These are phyloP conservation scores for Castanea crenata DNA, from an alignment of 306 rosid species.

Conservation along the genomic window DNA sequence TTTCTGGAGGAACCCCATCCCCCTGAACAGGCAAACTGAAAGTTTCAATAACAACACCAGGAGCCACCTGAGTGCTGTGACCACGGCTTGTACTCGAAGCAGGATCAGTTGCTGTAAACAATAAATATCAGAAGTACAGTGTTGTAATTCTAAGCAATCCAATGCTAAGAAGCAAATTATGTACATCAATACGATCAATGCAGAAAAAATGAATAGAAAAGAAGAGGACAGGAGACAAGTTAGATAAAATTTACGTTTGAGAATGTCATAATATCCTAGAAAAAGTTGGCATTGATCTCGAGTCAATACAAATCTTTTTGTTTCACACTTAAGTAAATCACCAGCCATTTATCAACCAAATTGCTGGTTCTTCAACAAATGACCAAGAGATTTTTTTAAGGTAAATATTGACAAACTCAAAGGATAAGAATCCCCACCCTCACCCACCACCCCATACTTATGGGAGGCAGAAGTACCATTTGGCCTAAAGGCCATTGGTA, in stretches of 20 bases:
- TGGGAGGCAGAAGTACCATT: no score
- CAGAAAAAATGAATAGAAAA: background rate
- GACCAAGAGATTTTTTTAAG: background rate
- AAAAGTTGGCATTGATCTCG: background rate
- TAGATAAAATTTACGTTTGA: background rate
- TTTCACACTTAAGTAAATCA: background rate
- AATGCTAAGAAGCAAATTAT: background rate
- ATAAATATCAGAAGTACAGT: slow-evolving; percentile 25
- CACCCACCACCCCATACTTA: no score
- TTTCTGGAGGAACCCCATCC: slow-evolving; percentile 71
- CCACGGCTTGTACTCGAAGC: slow-evolving; percentile 69
- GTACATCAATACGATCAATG: background rate
- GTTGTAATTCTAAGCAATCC: background rate
- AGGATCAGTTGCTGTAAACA: slow-evolving; percentile 66
- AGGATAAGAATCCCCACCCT: no score
- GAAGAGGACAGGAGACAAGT: background rate
- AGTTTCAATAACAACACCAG: slow-evolving; percentile 90
- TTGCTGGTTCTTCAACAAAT: background rate
- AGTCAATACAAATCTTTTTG: background rate
- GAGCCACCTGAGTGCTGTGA: slow-evolving; percentile 64
- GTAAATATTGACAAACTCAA: no score
- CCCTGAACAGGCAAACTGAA: slow-evolving; percentile 84
- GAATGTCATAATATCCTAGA: background rate
- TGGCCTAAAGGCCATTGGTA: no score
- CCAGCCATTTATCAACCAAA: background rate